Percentiles rank a stretch among this genome's conserved stretches.
Evolutionary conservation across 176 grass and related monocot species (phyloP).

Genomic region (Phoenix dactylifera): DNA sequence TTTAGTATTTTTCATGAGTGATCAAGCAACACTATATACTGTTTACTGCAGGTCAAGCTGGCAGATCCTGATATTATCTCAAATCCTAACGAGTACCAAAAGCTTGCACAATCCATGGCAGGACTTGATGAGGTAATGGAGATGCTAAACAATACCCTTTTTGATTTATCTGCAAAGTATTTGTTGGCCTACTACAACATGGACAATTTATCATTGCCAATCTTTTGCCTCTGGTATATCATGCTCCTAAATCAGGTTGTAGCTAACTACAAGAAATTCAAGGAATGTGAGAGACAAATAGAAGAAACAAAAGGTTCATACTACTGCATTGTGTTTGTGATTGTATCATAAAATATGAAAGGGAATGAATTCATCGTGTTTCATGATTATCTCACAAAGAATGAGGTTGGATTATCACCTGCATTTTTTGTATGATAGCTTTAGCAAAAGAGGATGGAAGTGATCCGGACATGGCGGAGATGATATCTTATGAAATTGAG

Average conservation of each 20-base stretch:
- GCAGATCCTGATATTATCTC: slow-evolving; percentile 83
- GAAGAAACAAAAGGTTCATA: slow-evolving; percentile 74
- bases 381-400: no score
- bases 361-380: no score
- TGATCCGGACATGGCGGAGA: slow-evolving; percentile 81
- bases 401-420: no score
- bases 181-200: not conserved
- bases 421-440: slow-evolving; percentile 25
- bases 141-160: no score
- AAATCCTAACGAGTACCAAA: slow-evolving; percentile 86
- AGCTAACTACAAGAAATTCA: slow-evolving; percentile 54
- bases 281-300: slow-evolving; percentile 75
- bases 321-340: slow-evolving; percentile 5
- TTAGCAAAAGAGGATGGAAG: slow-evolving; percentile 53
- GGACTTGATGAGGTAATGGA: slow-evolving; percentile 66
- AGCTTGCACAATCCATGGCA: slow-evolving; percentile 75
- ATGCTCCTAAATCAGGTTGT: slow-evolving; percentile 48
- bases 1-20: no score
- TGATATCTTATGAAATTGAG: slow-evolving; percentile 72
- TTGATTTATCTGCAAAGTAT: not conserved
- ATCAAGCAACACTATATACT: no score
- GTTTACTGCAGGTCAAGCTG: slow-evolving; percentile 60
- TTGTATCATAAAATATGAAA: not conserved
- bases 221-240: slow-evolving; percentile 10
- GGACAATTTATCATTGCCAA: not conserved